A percentile compares a stretch with the other conserved stretches of the same genome.
These are phyloP conservation scores for Aspergillus japonicus DNA, from an alignment of 2,329 filamentous ascomycete species.

Conservation along the genomic window DNA sequence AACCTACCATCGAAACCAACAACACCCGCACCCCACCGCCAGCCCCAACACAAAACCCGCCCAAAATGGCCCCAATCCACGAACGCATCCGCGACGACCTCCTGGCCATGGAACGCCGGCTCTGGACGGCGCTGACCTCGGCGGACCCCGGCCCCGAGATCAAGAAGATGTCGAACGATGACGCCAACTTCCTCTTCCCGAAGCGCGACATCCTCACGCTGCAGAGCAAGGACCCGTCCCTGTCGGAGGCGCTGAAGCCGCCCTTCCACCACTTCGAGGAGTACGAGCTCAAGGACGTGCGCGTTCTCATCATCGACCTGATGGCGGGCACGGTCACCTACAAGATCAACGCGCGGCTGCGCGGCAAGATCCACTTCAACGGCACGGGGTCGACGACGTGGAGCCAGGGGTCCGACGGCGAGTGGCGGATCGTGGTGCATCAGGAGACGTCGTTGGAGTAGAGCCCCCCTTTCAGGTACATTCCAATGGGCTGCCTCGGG, in stretches of 20 bases:
- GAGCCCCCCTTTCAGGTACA: too few relatives aligned
- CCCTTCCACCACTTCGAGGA: slow-evolving; percentile 39
- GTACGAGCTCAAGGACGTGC: slow-evolving; percentile 16
- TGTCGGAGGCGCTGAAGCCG: slow-evolving; percentile 27
- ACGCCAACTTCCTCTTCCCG: slow-evolving; percentile 37
- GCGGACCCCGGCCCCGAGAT: slow-evolving; percentile 37
- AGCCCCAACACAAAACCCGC: not conserved
- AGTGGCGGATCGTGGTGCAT: slow-evolving; percentile 38
- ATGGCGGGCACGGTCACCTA: slow-evolving; percentile 39
- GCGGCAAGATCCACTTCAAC: slow-evolving; percentile 27
- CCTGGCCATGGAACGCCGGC: slow-evolving; percentile 34
- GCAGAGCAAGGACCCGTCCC: slow-evolving; percentile 24
- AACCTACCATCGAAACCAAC: too few relatives aligned
- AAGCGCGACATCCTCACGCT: slow-evolving; percentile 33
- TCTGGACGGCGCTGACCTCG: slow-evolving; percentile 40
- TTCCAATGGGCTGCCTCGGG: too few relatives aligned
- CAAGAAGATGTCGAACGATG: slow-evolving; percentile 31
- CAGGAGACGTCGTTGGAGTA: slow-evolving; percentile 33
- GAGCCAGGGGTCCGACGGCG: slow-evolving; percentile 39
- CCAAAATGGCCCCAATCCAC: slow-evolving; percentile 37
- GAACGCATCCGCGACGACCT: slow-evolving; percentile 39
- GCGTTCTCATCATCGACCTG: slow-evolving; percentile 35
- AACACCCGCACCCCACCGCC: not conserved
- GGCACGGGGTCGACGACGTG: slow-evolving; percentile 36
- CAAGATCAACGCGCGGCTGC: slow-evolving; percentile 27